Evolutionary conservation across 73 alveolate species (phyloP).

Genomic region (Paramecium primaurelia): DNA sequence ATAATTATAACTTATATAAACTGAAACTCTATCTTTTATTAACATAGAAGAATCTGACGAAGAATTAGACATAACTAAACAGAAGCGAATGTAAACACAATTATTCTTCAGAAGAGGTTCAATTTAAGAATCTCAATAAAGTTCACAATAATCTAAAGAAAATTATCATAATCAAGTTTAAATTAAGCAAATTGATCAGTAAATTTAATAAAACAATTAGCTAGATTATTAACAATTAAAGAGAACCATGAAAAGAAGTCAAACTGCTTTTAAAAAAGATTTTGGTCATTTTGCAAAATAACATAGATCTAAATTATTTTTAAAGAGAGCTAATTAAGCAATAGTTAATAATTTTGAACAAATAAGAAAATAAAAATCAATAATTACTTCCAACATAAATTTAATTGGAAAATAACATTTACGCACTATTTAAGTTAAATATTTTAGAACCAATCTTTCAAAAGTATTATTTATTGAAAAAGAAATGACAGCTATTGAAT

Average conservation of each 20-base stretch:
- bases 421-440: not conserved
- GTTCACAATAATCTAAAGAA: not conserved
- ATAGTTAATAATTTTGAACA: not conserved
- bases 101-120: not conserved
- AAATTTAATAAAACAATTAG: not conserved
- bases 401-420: not conserved
- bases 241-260: not conserved
- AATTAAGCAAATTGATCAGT: not conserved
- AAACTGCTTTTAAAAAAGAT: not conserved
- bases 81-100: not conserved
- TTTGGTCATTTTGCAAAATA: not conserved
- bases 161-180: not conserved
- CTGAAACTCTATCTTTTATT: not conserved
- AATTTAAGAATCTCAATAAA: not conserved
- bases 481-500: not conserved
- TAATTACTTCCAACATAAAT: not conserved
- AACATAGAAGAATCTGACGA: not conserved
- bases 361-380: not conserved
- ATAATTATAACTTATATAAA: not conserved
- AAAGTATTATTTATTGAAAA: not conserved
- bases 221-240: not conserved
- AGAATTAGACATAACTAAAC: not conserved
- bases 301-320: not conserved
- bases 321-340: not conserved
- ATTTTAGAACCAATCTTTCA: not conserved